Percentiles rank a stretch among this genome's conserved stretches.
phyloP scores from a whole-genome alignment of 2,329 filamentous ascomycete species.

The Coniella vitis region DNA sequence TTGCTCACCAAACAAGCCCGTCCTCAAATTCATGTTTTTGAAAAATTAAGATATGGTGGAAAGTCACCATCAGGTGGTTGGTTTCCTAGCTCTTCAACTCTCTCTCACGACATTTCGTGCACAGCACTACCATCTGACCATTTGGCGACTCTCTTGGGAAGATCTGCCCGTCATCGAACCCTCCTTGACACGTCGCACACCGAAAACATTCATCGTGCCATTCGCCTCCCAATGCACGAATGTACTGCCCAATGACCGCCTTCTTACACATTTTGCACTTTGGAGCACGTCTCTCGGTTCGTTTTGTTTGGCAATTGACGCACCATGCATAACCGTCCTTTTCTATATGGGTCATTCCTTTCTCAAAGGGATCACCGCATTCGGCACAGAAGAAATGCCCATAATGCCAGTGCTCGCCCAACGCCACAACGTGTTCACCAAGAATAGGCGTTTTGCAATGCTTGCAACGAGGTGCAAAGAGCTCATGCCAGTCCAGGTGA shows the following conservation, averaged over 20 bases:
- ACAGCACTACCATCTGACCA: conserved; percentile 48
- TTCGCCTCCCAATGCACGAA: conserved; percentile 81
- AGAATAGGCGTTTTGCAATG: conserved; percentile 95
- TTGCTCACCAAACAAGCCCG: no score
- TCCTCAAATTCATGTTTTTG: no score
- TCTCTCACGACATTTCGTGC: conserved; percentile 52
- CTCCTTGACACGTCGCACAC: conserved; percentile 57
- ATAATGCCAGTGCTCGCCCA: conserved; percentile 92
- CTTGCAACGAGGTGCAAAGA: conserved; percentile 87
- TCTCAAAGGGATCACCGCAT: conserved; percentile 89
- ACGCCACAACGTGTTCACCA: conserved; percentile 87
- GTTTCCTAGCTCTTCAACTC: conserved; percentile 45
- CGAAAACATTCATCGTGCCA: conserved; percentile 93
- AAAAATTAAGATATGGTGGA: neutral
- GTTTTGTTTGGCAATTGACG: conserved; percentile 82
- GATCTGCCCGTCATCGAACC: conserved; percentile 59
- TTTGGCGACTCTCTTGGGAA: conserved; percentile 49
- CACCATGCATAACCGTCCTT: conserved; percentile 99
- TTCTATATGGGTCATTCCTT: conserved; percentile 68
- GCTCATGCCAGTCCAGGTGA: conserved; percentile 97
- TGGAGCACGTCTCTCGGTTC: conserved; percentile 79
- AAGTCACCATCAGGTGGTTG: neutral
- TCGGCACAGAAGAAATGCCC: conserved; percentile 99
- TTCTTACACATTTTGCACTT: conserved; percentile 82
- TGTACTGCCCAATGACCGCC: conserved; percentile 82